Evolutionary conservation across 2,329 filamentous ascomycete species (phyloP), one percentile per base, ranked within the genome.

Genomic region (Paraphoma chrysanthemicola): DNA sequence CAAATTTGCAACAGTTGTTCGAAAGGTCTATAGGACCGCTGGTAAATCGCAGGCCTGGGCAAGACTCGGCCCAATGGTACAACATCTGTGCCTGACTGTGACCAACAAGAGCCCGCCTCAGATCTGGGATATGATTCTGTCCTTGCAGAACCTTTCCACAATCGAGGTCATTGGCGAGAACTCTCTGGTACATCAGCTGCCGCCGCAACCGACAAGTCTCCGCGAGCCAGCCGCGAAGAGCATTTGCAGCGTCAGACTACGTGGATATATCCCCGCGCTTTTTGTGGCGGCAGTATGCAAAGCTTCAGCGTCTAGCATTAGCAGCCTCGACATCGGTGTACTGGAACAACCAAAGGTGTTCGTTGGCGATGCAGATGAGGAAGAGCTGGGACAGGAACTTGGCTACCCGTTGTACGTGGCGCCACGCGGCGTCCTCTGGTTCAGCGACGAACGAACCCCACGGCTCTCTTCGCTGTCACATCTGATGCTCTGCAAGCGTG

Each of bases 61-160:
- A 16, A 47, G 23, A 18, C 6, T 53, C 23, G 43, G 43, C 5
- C 18, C 44, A 30, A 47, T 12, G 4, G n/a, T 53, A 9, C 31
- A 17, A 4, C 43, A 47, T 6, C 23, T 53, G 16, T 47, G 33
- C 18, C 31, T 53, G 16, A 53, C 44, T 4, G 33, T 47, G 6
- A 47, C 50, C 1, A 7, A 42, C 33, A 36, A 47, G 23, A 47
- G 44, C 23, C 43, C 50, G 7, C n/a, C 33, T 10, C 23, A 41
- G 11, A 47, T 47, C 23, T 53, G 50, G 50, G n/a, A 47, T 33
- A 31, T 43, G 44, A 42, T 53, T 4, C 23, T 47, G 11, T 53
- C 50, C 7, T 17, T 53, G 6, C 33, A 33, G 16, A 47, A 53
- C 31, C 50, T 47, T 23, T 29, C 4, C 28, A 12, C 43, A 14